Evolutionary conservation across 2,329 filamentous ascomycete species (phyloP).

Genomic region (Xylariaceae sp.): DNA sequence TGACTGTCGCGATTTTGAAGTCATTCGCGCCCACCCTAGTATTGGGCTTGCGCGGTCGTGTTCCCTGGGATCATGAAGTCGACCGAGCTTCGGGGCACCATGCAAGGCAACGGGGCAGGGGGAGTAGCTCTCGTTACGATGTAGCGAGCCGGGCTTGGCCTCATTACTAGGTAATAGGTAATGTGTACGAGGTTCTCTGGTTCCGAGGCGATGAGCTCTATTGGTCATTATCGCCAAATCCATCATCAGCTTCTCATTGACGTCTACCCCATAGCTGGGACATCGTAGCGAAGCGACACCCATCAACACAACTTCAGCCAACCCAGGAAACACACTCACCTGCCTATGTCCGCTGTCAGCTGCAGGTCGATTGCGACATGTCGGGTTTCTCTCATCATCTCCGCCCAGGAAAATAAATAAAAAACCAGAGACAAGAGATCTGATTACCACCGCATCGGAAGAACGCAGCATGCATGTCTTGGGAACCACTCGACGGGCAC

Average conservation of each 20-base stretch:
- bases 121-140: neutral
- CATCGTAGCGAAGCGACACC: neutral
- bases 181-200: conserved; percentile 5
- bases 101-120: conserved; percentile 7
- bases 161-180: neutral
- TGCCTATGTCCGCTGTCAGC: conserved; percentile 10
- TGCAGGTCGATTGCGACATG: conserved; percentile 23
- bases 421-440: conserved; percentile 23
- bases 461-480: conserved; percentile 31
- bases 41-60: conserved; percentile 9
- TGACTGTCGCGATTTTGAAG: neutral
- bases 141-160: neutral
- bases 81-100: conserved; percentile 4
- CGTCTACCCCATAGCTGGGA: no score
- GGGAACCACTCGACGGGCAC: conserved; percentile 9
- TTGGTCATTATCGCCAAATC: neutral
- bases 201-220: neutral
- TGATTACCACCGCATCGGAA: conserved; percentile 27
- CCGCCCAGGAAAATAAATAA: no score
- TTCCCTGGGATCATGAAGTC: conserved; percentile 16
- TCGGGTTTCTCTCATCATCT: conserved; percentile 9
- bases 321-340: neutral
- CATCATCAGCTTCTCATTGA: no score
- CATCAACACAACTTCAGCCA: neutral
- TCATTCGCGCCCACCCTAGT: neutral